Evolutionary conservation across 176 grass and related monocot genomes (phyloP), one percentile per base, ranked within the genome.

Genomic region (Ensete glaucum): DNA sequence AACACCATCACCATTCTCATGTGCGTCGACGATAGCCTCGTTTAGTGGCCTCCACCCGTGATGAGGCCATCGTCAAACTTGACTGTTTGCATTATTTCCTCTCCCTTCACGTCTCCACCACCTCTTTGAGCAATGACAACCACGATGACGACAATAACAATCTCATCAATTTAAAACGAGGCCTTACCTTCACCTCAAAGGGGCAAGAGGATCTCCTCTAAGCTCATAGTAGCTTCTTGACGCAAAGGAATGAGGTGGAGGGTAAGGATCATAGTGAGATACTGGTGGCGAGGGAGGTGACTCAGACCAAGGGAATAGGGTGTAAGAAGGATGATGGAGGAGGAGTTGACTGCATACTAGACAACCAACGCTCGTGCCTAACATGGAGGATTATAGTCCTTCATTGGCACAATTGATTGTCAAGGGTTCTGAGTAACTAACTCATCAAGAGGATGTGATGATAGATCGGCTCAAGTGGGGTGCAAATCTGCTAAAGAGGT

Each of bases 1-100:
- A 92, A 99, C 78, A 77, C 77, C 58, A 76, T 99, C 34, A 86
- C 88, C 69, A 81, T 99, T 52, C 95, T 98, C 72, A 90, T 84
- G 49, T 82, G 82, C 50, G 49, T 99, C 22, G 81, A 71, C 50
- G 81, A 86, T 24, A 90, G 87, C 24, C 80, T 86, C 17, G 88
- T 91, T 26, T 86, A 94, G 80, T 98, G 90, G 95, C 95, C 90
- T 12, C 86, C 58, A 74, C 88, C 72, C 52, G 82, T 54, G 94
- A 98, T 25, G 90, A 90, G 67, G 94, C 86, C 0, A 76, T 82
- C 8, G 94, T 98, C 67, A 98, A 98, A 86, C 90, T 98, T 63
- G 94, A 98, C 75, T 11, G 76, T 26, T 85, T 82, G 12, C 90
- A 93, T 78, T 98, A 93, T 76, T 98, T 98, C 90, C 91, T 98